Conservation (phyloP, 2,329 filamentous ascomycete genomes). For the Rhinocladiella similis region DNA sequence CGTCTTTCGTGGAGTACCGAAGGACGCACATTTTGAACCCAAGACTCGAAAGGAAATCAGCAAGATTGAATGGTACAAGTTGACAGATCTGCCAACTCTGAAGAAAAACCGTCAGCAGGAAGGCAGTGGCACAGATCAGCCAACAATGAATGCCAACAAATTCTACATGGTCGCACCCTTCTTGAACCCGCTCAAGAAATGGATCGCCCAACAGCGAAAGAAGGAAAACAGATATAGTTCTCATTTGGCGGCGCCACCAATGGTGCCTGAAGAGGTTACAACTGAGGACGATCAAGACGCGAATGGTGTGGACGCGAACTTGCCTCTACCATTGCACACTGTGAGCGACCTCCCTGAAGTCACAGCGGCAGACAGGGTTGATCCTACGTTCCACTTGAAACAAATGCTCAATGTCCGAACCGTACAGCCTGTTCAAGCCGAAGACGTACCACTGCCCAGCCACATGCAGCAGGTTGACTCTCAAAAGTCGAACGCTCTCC, state of each 20-base stretch:
- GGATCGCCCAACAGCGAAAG: slow-evolving; percentile 83
- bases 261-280: slow-evolving; percentile 23
- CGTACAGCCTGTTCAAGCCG: slow-evolving; percentile 17
- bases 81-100: slow-evolving; percentile 82
- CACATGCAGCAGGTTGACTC: slow-evolving; percentile 34
- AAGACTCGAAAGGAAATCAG: slow-evolving; percentile 96
- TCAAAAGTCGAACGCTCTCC: slow-evolving; percentile 52
- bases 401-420: slow-evolving; percentile 43
- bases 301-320: slow-evolving; percentile 21
- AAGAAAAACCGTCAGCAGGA: slow-evolving; percentile 71
- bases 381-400: slow-evolving; percentile 55
- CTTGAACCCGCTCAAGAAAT: slow-evolving; percentile 79
- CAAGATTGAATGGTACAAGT: slow-evolving; percentile 91
- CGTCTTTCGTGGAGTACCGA: slow-evolving; percentile 84
- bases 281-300: slow-evolving; percentile 27
- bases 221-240: slow-evolving; percentile 58
- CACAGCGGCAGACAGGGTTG: slow-evolving; percentile 33
- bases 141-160: slow-evolving; percentile 70
- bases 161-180: slow-evolving; percentile 99
- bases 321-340: slow-evolving; percentile 22
- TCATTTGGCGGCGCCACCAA: slow-evolving; percentile 41
- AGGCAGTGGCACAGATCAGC: slow-evolving; percentile 48
- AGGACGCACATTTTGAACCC: slow-evolving; percentile 84
- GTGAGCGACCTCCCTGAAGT: slow-evolving; percentile 45
- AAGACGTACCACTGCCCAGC: slow-evolving; percentile 16